Conservation (phyloP, 2,329 filamentous ascomycete species). For the Cladophialophora yegresii region DNA sequence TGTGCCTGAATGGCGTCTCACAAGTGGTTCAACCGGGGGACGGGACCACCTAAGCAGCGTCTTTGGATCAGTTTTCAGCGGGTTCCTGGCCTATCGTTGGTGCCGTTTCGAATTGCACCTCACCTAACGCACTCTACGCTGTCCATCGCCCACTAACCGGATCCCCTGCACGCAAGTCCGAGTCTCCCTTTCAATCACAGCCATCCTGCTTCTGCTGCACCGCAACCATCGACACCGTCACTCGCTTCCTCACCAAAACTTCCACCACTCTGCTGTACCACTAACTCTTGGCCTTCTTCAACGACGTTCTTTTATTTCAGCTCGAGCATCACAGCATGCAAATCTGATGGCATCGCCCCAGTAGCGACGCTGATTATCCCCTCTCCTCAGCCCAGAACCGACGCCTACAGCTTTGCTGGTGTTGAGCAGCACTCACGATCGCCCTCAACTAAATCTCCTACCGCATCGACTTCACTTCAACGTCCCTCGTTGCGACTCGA, state of each 20-base stretch:
- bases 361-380: conserved; percentile 14
- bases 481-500: conserved; percentile 30
- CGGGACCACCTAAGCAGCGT: not conserved
- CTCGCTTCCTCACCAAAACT: conserved; percentile 19
- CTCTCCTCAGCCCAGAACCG: conserved; percentile 10
- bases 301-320: conserved; percentile 30
- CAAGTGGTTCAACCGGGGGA: conserved; percentile 11
- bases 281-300: conserved; percentile 13
- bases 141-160: conserved; percentile 6
- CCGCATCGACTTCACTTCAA: conserved; percentile 18
- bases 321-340: conserved; percentile 14
- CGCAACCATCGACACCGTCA: conserved; percentile 24
- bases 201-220: conserved; percentile 22
- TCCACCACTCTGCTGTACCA: conserved; percentile 21
- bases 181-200: conserved; percentile 31
- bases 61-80: conserved; percentile 11
- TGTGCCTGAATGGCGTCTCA: conserved; percentile 14
- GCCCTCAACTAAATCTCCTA: conserved; percentile 24
- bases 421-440: conserved; percentile 18
- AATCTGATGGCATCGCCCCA: conserved; percentile 23
- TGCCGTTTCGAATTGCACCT: conserved; percentile 30
- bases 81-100: conserved; percentile 24
- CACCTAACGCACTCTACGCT: conserved; percentile 12
- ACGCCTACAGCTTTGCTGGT: conserved; percentile 14
- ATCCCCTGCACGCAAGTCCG: conserved; percentile 7